Evolutionary conservation across 495 filamentous ascomycete species (phyloP), one percentile per base, ranked within the genome.

Genomic region (Saxophila tyrrhenica): DNA sequence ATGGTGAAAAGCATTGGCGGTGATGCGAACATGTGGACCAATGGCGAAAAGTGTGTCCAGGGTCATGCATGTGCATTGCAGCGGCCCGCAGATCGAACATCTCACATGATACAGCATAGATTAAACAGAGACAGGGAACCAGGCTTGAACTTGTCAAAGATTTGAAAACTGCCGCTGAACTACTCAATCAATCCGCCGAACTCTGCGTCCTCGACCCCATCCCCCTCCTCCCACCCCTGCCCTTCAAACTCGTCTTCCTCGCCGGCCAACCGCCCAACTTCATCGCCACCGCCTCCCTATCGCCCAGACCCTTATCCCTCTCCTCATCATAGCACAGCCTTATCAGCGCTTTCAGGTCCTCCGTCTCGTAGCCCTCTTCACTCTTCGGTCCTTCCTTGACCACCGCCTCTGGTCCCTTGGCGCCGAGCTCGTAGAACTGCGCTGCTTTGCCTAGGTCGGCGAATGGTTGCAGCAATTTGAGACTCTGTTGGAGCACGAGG

Each of bases 401-500:
- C 56, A 73, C 78, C 21, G 74, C 80, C 21, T 90, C 85, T 1
- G 87, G 77, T 0, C 92, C 92, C 52, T 78, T 74, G 16, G 79
- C 72, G 70, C 92, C 96, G 58, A 95, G 73, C 48, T 85, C 79
- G 56, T 84, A 92, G 69, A 86, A 97, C 41, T 78, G 78, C 9
- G 80, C 79, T 10, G 86, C 85, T 41, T 84, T 74, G 0, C 75
- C 75, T 35, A 97, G 76, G 32, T 79, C 76, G 2, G 54, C 60
- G 17, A 9, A 55, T 45, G 67, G 71, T 65, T 87, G 88, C 55
- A 98, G 84, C 51, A 92, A 92, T 69, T 90, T 94, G 50, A 98
- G 76, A 59, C 95, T 95, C 61, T 97, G 94, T 64, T 95, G 90
- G 25, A 98, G 71, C 45, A 98, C 92, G 9, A 94, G 74, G 44